Conservation (phyloP, 768 basidiomycete species). For the Xerocomellus amylosporus region DNA sequence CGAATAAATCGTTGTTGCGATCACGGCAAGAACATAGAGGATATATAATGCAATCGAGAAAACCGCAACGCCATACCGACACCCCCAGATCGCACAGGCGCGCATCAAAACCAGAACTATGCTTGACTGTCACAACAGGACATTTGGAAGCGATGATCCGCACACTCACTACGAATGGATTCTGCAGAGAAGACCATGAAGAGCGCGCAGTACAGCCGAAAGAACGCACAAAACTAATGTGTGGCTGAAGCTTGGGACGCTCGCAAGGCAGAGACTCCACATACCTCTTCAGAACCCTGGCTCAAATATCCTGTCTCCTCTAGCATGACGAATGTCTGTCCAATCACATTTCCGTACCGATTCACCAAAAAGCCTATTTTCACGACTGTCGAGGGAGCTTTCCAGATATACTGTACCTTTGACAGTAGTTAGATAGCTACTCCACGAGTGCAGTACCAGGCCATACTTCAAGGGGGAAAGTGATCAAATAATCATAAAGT, state of each 20-base stretch:
- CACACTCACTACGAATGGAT: constrained; percentile 21
- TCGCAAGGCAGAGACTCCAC: not conserved
- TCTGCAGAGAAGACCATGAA: constrained; percentile 16
- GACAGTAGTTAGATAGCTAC: not conserved
- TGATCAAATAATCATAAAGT: too few relatives aligned
- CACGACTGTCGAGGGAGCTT: constrained; percentile 8
- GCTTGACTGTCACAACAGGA: not conserved
- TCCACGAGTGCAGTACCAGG: too few relatives aligned
- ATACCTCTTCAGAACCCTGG: constrained; percentile 15
- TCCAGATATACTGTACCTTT: constrained; percentile 21
- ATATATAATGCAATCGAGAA: constrained; percentile 2
- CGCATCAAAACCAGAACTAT: constrained; percentile 26
- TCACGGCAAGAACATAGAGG: not conserved
- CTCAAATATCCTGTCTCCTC: constrained; percentile 23
- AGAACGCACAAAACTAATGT: constrained; percentile 15
- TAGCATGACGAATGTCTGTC: constrained; percentile 21
- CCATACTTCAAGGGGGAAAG: too few relatives aligned
- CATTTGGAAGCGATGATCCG: not conserved
- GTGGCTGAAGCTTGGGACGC: not conserved
- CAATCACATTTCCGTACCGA: constrained; percentile 18
- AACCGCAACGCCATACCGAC: not conserved
- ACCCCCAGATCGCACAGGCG: constrained; percentile 24
- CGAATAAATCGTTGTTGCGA: too few relatives aligned
- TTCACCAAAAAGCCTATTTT: constrained; percentile 15
- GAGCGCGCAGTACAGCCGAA: not conserved